Evolutionary conservation across 768 basidiomycete genomes (phyloP), one percentile per base, ranked within the genome.

Genomic region (Suillus hirtellus): DNA sequence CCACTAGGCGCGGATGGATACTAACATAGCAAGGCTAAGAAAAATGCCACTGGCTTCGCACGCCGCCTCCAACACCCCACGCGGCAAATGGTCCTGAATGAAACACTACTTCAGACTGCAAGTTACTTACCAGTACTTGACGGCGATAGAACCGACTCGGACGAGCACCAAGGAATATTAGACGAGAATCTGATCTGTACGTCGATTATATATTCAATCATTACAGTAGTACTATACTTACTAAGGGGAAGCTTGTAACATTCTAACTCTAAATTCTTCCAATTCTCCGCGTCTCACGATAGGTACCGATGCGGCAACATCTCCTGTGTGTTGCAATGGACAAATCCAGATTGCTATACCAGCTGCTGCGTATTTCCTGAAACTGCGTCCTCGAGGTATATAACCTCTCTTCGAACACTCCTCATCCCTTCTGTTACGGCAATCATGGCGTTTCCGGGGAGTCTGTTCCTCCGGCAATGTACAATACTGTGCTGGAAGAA

Each of bases 401-500:
- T 62, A 66, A 52, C 11, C 49, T 43, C 37, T 40, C 21, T 10
- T 24, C 2, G 4, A 38, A 17, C 24, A 10, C 10, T 37, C 24
- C 6, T 17, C 38, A 11, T 27, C 55, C 24, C 38, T 40, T 24
- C 15, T 40, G 24, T 17, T 46, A 9, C 64, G 44, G 19, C 14
- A 47, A 35, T 19, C 19, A 54, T 34, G 47, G 58, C 54, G 14
- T 19, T 15, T 31, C 49, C 34, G 73, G 42, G 31, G 1, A 64
- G 64, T 62, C 73, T 87, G 42, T 88, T 89, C 71, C 83, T 84
- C 79, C 79, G 82, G 37, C 89, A 91, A 75, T 81, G 88, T 61
- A 72, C 74, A 4, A 85, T 83, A 2, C 74, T 91, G 24, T 81
- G 84, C 61, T 82, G 85, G 83, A 91, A 91, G 79, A 90, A 90